phyloP scores from a whole-genome alignment of 495 filamentous ascomycete species.

The Daldinia bambusicola region DNA sequence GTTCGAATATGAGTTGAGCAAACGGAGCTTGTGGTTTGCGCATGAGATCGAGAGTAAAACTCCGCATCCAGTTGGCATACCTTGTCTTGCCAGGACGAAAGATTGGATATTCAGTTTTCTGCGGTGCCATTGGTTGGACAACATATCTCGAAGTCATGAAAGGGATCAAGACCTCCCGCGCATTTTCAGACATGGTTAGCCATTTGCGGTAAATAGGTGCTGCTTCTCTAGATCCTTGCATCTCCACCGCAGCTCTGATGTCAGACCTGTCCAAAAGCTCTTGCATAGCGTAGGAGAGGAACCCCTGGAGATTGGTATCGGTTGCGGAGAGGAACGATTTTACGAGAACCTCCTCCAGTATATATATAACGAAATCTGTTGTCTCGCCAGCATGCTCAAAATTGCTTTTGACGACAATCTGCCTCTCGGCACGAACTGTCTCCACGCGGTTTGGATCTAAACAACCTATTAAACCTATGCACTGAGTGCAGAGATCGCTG shows the following conservation, averaged over 20 bases:
- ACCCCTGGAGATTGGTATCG: constrained; percentile 86
- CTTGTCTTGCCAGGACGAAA: constrained; percentile 67
- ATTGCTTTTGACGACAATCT: constrained; percentile 85
- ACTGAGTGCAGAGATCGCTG: constrained; percentile 76
- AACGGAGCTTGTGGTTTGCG: constrained; percentile 75
- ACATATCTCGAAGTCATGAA: constrained; percentile 86
- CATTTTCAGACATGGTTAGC: constrained; percentile 75
- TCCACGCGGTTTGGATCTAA: constrained; percentile 92
- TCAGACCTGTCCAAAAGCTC: constrained; percentile 81
- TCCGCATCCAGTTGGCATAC: constrained; percentile 83
- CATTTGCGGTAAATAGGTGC: constrained; percentile 74
- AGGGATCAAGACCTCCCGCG: constrained; percentile 82
- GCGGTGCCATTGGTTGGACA: constrained; percentile 67
- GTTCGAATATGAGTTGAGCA: constrained; percentile 77
- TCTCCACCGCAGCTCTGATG: constrained; percentile 67
- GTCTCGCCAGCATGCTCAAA: constrained; percentile 83
- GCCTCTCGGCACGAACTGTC: constrained; percentile 74
- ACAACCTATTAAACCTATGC: constrained; percentile 87
- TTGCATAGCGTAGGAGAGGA: constrained; percentile 93
- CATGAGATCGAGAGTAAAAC: constrained; percentile 82
- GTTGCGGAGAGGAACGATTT: constrained; percentile 89
- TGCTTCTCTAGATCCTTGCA: constrained; percentile 50
- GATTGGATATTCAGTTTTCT: constrained; percentile 75
- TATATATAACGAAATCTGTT: constrained; percentile 83
- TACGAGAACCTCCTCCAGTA: constrained; percentile 87